A percentile compares a stretch with the other conserved stretches of the same genome.
Evolutionary conservation across 352 stramenopile genomes (phyloP).

Genomic region (Globisporangium emineosum): DNA sequence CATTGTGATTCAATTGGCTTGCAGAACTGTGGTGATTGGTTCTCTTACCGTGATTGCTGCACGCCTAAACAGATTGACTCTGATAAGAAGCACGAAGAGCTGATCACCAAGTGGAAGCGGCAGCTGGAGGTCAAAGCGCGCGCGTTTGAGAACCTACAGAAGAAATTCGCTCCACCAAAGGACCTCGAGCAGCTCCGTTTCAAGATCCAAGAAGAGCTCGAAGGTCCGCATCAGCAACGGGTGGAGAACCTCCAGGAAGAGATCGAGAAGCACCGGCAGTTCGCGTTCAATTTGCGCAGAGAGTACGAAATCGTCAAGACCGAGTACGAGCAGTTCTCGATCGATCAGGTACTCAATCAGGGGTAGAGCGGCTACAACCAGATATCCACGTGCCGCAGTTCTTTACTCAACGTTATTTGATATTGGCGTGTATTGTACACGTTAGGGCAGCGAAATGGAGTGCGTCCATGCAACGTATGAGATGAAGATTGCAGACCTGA

Average conservation of each 20-base stretch:
- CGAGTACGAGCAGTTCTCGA: constrained; percentile 81
- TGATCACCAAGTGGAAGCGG: constrained; percentile 82
- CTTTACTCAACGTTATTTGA: too few species aligned
- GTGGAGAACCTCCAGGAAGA: constrained; percentile 61
- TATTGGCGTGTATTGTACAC: too few species aligned
- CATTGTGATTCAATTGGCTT: neutral
- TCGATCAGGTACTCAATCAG: constrained; percentile 76
- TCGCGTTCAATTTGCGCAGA: constrained; percentile 60
- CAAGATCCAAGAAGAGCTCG: constrained; percentile 82
- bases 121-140: constrained; percentile 78
- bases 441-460: constrained; percentile 68
- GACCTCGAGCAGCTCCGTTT: constrained; percentile 80
- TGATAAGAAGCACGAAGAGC: constrained; percentile 77
- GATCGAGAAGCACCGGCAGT: constrained; percentile 66
- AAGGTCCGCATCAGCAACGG: constrained; percentile 69
- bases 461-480: constrained; percentile 68
- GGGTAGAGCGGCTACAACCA: too few species aligned
- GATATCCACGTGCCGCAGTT: too few species aligned
- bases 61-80: constrained; percentile 52
- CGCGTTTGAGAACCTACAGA: constrained; percentile 80
- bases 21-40: too few species aligned
- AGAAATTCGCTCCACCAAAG: constrained; percentile 75
- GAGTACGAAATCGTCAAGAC: constrained; percentile 82
- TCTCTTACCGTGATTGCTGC: too few species aligned
- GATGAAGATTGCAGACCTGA: constrained; percentile 51